Evolutionary conservation across 2,329 filamentous ascomycete genomes (phyloP), one percentile per base, ranked within the genome.

Genomic region (Incumbomyces lentus): DNA sequence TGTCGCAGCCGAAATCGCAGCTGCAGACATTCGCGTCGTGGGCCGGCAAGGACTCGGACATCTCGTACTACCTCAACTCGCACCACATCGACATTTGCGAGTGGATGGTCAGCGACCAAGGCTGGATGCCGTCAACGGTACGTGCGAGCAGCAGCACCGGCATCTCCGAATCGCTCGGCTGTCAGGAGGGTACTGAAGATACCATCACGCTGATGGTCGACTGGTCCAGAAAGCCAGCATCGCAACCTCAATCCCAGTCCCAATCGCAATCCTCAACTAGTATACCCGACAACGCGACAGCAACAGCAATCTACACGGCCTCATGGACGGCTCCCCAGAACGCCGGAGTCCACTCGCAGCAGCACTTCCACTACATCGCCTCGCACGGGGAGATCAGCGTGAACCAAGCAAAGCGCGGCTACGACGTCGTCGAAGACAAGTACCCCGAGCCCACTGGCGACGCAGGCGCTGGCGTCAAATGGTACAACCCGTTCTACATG

Each of bases 401-500:
- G 59, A 86, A 95, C 70, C 90, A 95, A 69, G 89, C 88, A 37
- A 93, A 94, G 74, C 79, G 89, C 46, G 89, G 89, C 40, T 95
- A 95, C 68, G 88, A 95, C 60, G 84, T 95, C 10, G 87, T 89
- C n/a, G 84, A 88, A 54, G 89, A 95, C 62, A 75, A 78, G 36
- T 62, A 65, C 39, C 76, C 76, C 10, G 55, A 68, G 16, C 52
- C 53, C 16, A 69, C 70, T 1, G 78, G 77, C 34, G 76, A 81
- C 61, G 32, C 40, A 2, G 19, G 33, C 2, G 47, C 39, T 22
- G 48, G 49, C 13, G 67, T 95, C 51, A 76, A 82, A 62, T 95
- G 88, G 86, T 84, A 86, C 64, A 95, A 95, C 65, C 89, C 89
- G 63, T 93, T 93, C 68, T 93, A 93, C 68, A 94, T 93, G 87